Evolutionary conservation across 352 stramenopile species (phyloP), one percentile per base, ranked within the genome.

Genomic region (Paralagenidium karlingii): DNA sequence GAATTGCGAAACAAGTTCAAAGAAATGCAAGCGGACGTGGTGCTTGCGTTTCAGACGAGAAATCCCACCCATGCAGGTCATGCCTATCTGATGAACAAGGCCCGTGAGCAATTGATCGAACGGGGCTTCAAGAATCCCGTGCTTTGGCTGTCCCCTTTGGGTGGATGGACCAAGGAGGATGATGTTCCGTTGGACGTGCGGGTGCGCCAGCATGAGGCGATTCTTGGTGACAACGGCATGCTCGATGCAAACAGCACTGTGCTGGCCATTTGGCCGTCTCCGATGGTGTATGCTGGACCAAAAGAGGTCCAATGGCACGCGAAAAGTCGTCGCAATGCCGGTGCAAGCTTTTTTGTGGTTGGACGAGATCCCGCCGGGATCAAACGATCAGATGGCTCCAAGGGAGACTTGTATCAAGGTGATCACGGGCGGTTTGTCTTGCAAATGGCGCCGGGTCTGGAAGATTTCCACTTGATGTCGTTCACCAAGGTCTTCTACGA

Each of bases 401-500:
- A 98, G 55, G 30, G 30, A 3, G 95, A 96, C 43, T 63, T 98
- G 9, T 99, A 99, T 53, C 73, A 96, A 47, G 90, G 89, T 29
- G 89, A 99, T 52, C 95, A 99, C 64, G 95, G 94, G 10, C 78
- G 95, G 18, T 99, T 96, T 50, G 91, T 98, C 34, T 65, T 99
- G 21, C 89, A 96, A 55, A 95, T 97, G 68, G 95, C 89, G 31
- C 95, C 95, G 4, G 93, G 94, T 12, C 92, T 98, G 66, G 76
- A 94, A 38, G 73, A 85, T 18, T 96, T 96, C 34, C 88, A 95
- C 49, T 97, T 98, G 55, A 27, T 96, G 42, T 95, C 80, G 42
- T 97, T 97, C 63, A 75, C 88, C 19, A 97, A 97, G 60, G 90
- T 98, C 22, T 97, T 96, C 63, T 99, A 99, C 57, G 95, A 99